Evolutionary conservation across 495 filamentous ascomycete genomes (phyloP).

Genomic region (Penicillium angulare): DNA sequence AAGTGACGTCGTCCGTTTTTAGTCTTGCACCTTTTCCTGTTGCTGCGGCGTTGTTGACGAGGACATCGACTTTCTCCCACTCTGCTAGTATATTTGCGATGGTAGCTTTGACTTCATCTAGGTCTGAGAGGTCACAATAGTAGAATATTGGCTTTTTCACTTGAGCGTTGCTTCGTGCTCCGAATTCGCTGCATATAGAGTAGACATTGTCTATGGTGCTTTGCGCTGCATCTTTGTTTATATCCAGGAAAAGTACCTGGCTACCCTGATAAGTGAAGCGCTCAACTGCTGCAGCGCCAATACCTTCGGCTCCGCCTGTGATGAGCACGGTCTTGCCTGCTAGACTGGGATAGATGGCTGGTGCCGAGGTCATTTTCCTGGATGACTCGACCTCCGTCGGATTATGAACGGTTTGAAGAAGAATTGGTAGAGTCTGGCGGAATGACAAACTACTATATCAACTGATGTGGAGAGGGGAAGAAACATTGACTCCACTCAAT

Average conservation of each 20-base stretch:
- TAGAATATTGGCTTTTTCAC: constrained; percentile 11
- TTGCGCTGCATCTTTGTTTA: constrained; percentile 26
- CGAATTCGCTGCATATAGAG: background rate
- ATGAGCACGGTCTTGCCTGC: constrained; percentile 50
- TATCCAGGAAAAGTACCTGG: constrained; percentile 48
- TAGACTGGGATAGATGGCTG: constrained; percentile 19
- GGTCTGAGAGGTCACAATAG: constrained; percentile 45
- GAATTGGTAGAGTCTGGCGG: background rate
- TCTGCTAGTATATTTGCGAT: constrained; percentile 26
- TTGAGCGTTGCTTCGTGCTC: background rate
- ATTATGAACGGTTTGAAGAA: background rate
- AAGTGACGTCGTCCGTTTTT: constrained; percentile 22
- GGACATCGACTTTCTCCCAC: constrained; percentile 29
- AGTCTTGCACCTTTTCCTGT: constrained; percentile 14
- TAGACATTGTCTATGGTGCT: constrained; percentile 5
- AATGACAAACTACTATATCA: no score
- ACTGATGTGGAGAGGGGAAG: background rate
- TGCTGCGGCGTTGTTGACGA: constrained; percentile 41
- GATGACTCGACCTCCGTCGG: no score
- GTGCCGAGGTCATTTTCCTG: background rate
- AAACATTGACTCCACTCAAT: background rate
- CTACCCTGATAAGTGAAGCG: constrained; percentile 46
- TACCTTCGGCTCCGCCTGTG: constrained; percentile 51
- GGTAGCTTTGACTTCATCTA: constrained; percentile 23
- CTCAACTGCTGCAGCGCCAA: constrained; percentile 46